phyloP scores from a whole-genome alignment of 345 rosid genomes.

The Populus pruinosa region DNA sequence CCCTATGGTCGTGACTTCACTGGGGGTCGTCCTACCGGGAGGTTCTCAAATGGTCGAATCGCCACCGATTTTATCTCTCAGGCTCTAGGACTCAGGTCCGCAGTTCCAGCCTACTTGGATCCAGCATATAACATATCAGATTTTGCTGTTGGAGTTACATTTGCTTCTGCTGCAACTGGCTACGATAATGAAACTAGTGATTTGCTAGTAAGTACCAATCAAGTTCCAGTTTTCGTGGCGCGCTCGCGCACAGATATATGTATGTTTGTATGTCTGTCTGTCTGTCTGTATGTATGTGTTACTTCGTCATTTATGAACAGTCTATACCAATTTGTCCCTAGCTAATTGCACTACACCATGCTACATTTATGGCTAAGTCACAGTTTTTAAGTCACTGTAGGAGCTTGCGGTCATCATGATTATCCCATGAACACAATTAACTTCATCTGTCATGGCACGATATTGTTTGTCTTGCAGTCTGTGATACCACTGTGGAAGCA shows the following conservation, averaged over 20 bases:
- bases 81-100: constrained; percentile 19
- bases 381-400: too few relatives aligned
- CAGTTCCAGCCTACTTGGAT: constrained; percentile 27
- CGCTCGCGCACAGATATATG: too few relatives aligned
- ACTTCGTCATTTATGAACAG: too few relatives aligned
- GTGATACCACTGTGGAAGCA: constrained; percentile 66
- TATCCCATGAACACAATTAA: too few relatives aligned
- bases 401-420: too few relatives aligned
- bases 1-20: constrained; percentile 25
- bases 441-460: too few relatives aligned
- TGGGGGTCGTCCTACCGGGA: constrained; percentile 21
- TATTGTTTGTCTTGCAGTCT: constrained; percentile 31
- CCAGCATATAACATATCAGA: constrained; percentile 21
- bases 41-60: constrained; percentile 31
- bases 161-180: constrained; percentile 36
- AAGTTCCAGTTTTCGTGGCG: background rate
- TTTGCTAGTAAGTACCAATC: constrained; percentile 13
- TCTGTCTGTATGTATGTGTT: too few relatives aligned
- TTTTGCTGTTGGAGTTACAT: constrained; percentile 25
- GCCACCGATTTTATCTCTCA: constrained; percentile 26
- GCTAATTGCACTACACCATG: too few relatives aligned
- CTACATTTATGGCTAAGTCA: too few relatives aligned
- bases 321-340: too few relatives aligned
- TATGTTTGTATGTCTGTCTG: too few relatives aligned
- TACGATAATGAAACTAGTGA: constrained; percentile 29